These are phyloP conservation scores for Cardamine occulta DNA, from an alignment of 345 rosid genomes.

Conservation along the genomic window DNA sequence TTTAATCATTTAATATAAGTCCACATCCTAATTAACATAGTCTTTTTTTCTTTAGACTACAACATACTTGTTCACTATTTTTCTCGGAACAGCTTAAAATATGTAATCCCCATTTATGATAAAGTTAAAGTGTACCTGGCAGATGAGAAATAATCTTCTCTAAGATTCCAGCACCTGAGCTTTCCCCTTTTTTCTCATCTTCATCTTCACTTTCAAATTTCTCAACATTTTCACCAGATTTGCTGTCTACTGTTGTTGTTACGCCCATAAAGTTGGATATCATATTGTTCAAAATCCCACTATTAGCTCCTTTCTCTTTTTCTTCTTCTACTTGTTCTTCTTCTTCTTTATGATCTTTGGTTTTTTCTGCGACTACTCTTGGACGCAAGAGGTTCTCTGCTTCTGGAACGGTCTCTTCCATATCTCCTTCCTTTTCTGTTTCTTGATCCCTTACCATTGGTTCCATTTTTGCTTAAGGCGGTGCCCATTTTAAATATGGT, in stretches of 20 bases:
- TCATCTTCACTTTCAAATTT: slow-evolving; percentile 1
- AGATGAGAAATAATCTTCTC: slow-evolving; percentile 63
- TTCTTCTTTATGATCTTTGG: slow-evolving; percentile 2
- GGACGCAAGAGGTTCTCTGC: slow-evolving; percentile 44
- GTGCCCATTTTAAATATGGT: neutral
- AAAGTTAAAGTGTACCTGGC: slow-evolving; percentile 50
- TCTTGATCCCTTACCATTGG: slow-evolving; percentile 4
- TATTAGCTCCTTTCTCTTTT: slow-evolving; percentile 1
- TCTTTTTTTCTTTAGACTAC: neutral
- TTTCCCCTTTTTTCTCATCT: slow-evolving; percentile 32
- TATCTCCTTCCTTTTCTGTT: slow-evolving; percentile 19
- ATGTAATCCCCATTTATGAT: neutral
- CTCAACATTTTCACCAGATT: slow-evolving; percentile 31
- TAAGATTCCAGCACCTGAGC: slow-evolving; percentile 49
- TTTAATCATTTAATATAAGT: neutral
- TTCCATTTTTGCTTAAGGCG: slow-evolving; percentile 5
- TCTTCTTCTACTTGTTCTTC: slow-evolving; percentile 14
- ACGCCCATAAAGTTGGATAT: slow-evolving; percentile 31
- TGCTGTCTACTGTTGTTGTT: slow-evolving; percentile 23
- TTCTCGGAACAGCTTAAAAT: slow-evolving; percentile 1
- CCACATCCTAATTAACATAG: neutral
- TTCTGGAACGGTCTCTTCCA: slow-evolving; percentile 59
- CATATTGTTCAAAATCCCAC: slow-evolving; percentile 31
- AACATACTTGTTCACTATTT: neutral
- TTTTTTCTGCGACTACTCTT: neutral